Evolutionary conservation across 495 filamentous ascomycete genomes (phyloP).

Genomic region (Lineolata rhizophorae): DNA sequence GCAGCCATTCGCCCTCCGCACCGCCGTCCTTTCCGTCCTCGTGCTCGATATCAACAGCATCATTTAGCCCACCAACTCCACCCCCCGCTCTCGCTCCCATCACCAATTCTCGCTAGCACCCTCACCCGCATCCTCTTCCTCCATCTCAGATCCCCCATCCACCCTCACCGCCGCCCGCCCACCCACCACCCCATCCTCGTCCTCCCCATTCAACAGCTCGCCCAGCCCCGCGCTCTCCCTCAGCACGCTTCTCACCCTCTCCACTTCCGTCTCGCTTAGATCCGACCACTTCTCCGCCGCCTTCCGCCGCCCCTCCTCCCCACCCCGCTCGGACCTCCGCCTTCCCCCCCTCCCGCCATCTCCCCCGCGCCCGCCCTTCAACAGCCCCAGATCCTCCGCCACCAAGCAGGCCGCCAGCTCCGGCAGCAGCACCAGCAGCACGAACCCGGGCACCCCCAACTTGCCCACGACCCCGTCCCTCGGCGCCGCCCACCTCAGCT

Average conservation of each 20-base stretch:
- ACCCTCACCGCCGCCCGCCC: constrained; percentile 23
- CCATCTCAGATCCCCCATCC: constrained; percentile 2
- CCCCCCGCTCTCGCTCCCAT: not conserved
- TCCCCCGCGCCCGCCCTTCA: too few species aligned
- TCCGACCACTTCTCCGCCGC: too few species aligned
- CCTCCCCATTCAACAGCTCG: constrained; percentile 44
- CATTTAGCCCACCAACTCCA: too few species aligned
- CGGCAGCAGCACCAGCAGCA: constrained; percentile 71
- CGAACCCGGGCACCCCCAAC: constrained; percentile 48
- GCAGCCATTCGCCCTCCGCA: too few species aligned
- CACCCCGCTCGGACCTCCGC: too few species aligned
- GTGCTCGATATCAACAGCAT: not conserved
- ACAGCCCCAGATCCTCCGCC: constrained; percentile 82
- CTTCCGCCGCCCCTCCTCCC: too few species aligned
- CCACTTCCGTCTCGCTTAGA: constrained; percentile 32
- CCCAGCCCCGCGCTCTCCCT: constrained; percentile 58
- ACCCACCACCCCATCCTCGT: constrained; percentile 32
- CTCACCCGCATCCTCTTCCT: constrained; percentile 10
- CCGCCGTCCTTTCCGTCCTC: not conserved
- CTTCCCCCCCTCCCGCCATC: too few species aligned
- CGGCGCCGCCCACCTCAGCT: constrained; percentile 34
- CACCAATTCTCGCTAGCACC: constrained; percentile 1
- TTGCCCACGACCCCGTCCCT: constrained; percentile 47
- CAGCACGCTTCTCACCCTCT: constrained; percentile 44
- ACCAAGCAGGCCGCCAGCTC: constrained; percentile 61